A percentile compares a stretch with the other conserved stretches of the same genome.
These are phyloP conservation scores for Nemophila menziesii DNA, from an alignment of 257 asterid genomes.

Conservation along the genomic window DNA sequence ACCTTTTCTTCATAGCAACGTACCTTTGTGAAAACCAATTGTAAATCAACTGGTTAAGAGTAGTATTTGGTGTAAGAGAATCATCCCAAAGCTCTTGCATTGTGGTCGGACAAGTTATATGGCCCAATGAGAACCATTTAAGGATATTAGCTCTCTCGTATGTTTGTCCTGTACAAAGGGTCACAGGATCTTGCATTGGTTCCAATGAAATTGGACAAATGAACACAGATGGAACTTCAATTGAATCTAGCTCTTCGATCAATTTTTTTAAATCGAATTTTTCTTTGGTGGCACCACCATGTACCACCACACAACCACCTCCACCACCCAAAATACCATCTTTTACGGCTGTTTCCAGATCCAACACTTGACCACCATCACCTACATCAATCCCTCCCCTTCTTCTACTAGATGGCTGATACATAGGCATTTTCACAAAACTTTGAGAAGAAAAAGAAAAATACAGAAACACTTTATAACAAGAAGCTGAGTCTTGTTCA, in stretches of 20 bases:
- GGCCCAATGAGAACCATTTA: conserved; percentile 50
- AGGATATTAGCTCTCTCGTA: conserved; percentile 59
- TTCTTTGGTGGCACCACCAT: conserved; percentile 14
- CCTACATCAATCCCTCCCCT: conserved; percentile 32
- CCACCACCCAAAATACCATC: conserved; percentile 58
- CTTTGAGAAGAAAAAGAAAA: conserved; percentile 3
- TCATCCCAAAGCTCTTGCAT: conserved; percentile 77
- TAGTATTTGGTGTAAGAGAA: conserved; percentile 54
- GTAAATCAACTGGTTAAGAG: conserved; percentile 42
- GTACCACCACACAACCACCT: conserved; percentile 24
- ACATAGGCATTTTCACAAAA: conserved; percentile 32
- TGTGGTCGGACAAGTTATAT: conserved; percentile 60
- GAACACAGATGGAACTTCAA: conserved; percentile 31
- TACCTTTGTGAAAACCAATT: conserved; percentile 77
- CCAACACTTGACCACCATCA: conserved; percentile 40
- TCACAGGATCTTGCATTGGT: conserved; percentile 72
- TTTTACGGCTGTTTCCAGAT: conserved; percentile 54
- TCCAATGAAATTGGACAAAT: conserved; percentile 72
- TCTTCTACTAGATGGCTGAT: conserved; percentile 29
- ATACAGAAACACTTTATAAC: conserved; percentile 13
- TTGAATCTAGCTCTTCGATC: conserved; percentile 21
- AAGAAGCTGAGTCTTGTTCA: conserved; percentile 20
- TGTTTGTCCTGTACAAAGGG: conserved; percentile 82
- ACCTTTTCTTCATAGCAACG: conserved; percentile 61
- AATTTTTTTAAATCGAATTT: conserved; percentile 22